phyloP scores from a whole-genome alignment of 257 asterid genomes.

The Jaltomata sinuosa region DNA sequence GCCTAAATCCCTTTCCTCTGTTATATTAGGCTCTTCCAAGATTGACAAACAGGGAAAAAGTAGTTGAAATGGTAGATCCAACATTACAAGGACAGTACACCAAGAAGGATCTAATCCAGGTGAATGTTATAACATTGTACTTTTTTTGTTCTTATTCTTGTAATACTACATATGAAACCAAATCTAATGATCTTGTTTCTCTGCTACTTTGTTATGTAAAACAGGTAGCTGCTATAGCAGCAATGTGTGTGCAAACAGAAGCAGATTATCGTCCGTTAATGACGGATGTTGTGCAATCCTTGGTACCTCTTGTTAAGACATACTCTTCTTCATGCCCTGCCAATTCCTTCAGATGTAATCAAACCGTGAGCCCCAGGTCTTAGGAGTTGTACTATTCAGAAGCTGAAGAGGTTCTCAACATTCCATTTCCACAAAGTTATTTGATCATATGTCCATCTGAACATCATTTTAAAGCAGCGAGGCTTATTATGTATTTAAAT shows the following conservation, averaged over 20 bases:
- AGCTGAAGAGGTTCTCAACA: not conserved
- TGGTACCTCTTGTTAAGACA: constrained; percentile 64
- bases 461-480: not conserved
- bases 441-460: not conserved
- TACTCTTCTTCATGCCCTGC: constrained; percentile 20
- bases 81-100: constrained; percentile 44
- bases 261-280: constrained; percentile 80
- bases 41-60: constrained; percentile 63
- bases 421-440: not conserved
- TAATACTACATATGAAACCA: not conserved
- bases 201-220: not conserved
- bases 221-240: constrained; percentile 83
- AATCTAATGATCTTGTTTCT: not conserved
- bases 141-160: not conserved
- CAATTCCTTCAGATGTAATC: constrained; percentile 27
- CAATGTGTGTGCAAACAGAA: constrained; percentile 81
- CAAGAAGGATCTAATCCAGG: constrained; percentile 75
- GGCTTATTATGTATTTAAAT: not conserved
- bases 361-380: constrained; percentile 26
- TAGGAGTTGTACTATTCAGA: not conserved
- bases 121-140: not conserved
- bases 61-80: constrained; percentile 73
- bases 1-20: not conserved
- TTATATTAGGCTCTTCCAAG: constrained; percentile 63
- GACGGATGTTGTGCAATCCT: constrained; percentile 80